These are phyloP conservation scores for Diaporthe sp. DNA, from an alignment of 2,329 filamentous ascomycete species.

Conservation along the genomic window DNA sequence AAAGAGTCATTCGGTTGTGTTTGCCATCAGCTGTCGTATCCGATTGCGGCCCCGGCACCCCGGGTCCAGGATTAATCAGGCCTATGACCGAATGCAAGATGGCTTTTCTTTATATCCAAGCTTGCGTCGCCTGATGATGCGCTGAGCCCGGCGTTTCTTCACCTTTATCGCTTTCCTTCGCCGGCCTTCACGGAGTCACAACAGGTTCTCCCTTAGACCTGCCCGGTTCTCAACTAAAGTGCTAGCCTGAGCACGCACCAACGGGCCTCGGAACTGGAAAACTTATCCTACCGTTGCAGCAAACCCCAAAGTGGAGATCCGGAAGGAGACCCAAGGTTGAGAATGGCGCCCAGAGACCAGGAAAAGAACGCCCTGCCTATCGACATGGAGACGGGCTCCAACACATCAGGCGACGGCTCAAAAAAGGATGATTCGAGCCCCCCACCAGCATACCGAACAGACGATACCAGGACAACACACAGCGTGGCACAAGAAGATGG, in stretches of 20 bases:
- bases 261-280: constrained; percentile 2
- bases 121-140: constrained; percentile 14
- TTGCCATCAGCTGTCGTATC: constrained; percentile 33
- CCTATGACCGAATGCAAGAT: constrained; percentile 19
- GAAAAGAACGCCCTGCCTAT: constrained; percentile 27
- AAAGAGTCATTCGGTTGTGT: constrained; percentile 26
- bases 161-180: not conserved
- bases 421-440: constrained; percentile 4
- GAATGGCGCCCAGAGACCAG: constrained; percentile 10
- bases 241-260: constrained; percentile 15
- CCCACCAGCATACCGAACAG: constrained; percentile 27
- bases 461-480: constrained; percentile 30
- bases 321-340: not conserved
- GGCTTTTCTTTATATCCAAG: constrained; percentile 22
- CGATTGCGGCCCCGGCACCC: constrained; percentile 37
- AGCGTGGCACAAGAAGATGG: constrained; percentile 40
- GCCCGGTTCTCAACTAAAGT: constrained; percentile 27
- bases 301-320: not conserved
- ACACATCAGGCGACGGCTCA: constrained; percentile 20
- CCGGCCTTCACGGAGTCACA: not conserved
- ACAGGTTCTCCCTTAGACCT: not conserved
- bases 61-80: constrained; percentile 25
- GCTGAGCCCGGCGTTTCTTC: constrained; percentile 3
- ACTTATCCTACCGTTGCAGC: not conserved
- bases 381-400: constrained; percentile 36